These are phyloP conservation scores for Vicia faba DNA, from an alignment of 306 rosid genomes.

Conservation along the genomic window DNA sequence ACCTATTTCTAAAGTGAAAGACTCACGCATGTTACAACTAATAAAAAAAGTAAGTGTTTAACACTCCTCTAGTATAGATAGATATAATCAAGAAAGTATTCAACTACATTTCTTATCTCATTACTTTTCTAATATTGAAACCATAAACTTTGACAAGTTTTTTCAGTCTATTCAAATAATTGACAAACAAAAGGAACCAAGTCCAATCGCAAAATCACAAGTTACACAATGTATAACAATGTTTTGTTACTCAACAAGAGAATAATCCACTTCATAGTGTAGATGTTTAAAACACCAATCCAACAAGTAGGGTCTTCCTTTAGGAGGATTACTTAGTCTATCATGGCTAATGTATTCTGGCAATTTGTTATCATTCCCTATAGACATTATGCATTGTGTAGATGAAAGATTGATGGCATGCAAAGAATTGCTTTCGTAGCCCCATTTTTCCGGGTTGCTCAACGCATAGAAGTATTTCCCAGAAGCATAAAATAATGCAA, in stretches of 20 bases:
- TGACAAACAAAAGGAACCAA: not conserved
- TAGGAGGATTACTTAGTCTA: not conserved
- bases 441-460: not conserved
- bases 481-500: not conserved
- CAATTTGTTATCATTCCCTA: not conserved
- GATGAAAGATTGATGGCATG: not conserved
- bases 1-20: too few relatives aligned
- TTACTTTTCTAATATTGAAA: too few relatives aligned
- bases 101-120: too few relatives aligned
- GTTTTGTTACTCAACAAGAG: not conserved
- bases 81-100: too few relatives aligned
- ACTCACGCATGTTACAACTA: too few relatives aligned
- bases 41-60: too few relatives aligned
- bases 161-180: not conserved
- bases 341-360: not conserved
- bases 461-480: not conserved
- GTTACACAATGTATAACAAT: not conserved
- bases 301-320: not conserved
- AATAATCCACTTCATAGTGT: not conserved
- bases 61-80: too few relatives aligned
- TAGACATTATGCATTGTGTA: not conserved
- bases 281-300: slow-evolving; percentile 1
- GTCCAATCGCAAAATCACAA: not conserved
- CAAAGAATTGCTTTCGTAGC: not conserved
- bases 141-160: not conserved